Evolutionary conservation across 108 stramenopile genomes (phyloP), one percentile per base, ranked within the genome.

Genomic region (Pseudonitzschia delicatissima): DNA sequence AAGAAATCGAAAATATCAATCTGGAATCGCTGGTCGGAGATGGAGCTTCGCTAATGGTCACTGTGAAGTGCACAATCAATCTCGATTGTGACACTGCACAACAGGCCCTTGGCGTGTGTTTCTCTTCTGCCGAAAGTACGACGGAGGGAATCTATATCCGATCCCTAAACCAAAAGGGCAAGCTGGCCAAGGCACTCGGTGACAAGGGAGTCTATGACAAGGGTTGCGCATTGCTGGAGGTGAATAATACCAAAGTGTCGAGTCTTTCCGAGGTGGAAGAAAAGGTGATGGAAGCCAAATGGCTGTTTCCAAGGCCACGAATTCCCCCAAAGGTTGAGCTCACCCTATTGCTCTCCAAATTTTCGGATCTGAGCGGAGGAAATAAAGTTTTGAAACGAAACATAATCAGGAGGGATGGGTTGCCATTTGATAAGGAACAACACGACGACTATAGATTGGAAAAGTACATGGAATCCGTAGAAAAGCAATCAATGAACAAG

Each of bases 291-390:
- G 52, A 7, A 23, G 66, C 52, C 5, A 50, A 48, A 36, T 34
- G 23, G 47, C 3, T 21, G 7, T 8, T 21, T 2, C 47, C 21
- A 23, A 18, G 15, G 45, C 18, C n/a, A 48, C 13, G 3, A 34
- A 42, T 11, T 42, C 13, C 40, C 15, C 20, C 50, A 18, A 2
- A 18, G 13, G 26, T 55, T 7, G 39, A 40, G 37, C 23, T 67
- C 18, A 50, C 66, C 8, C 36, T 67, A 23, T 67, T 51, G 9
- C 55, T 67, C 33, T 67, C 66, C 18, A 67, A 55, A 42, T 67
- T 55, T 28, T 33, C 52, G 13, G 33, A 53, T 39, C 23, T 53
- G 0, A 67, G 51, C 0, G 32, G 21, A 34, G 37, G 25, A 37
- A 3, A 12, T 8, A 42, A 59, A 7, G 17, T 37, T 26, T 21